Evolutionary conservation across 768 basidiomycete genomes (phyloP), one percentile per base, ranked within the genome.

Genomic region (Dendrothele bispora): DNA sequence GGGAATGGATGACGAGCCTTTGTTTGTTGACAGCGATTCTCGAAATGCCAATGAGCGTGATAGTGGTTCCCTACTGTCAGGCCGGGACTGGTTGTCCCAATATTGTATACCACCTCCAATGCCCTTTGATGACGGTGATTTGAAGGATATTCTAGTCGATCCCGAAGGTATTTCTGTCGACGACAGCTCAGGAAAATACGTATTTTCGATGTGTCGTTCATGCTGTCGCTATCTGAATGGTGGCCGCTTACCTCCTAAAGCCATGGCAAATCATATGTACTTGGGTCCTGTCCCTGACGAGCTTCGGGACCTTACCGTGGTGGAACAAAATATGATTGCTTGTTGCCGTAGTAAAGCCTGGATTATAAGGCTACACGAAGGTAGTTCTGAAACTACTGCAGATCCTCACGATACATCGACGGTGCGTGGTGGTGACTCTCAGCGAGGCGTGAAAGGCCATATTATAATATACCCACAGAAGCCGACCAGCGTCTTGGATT

Each of bases 251-350:
- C 53, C 51, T 11, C 18, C 44, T 1, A 29, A 47, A 15, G 40
- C 55, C 1, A 25, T 57, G 3, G 53, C 55, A 5, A 57, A 57
- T 49, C 29, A 44, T 3, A 29, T 49, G 12, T 53, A 37, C 28
- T 14, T 58, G 3, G 57, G 57, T 2, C 10, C 39, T 15, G 34
- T 56, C 3, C 57, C 57, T 1, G 18, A 47, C 2, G 50, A 49
- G 25, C 39, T 58, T 26, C 15, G 42, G 15, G 50, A 54, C n/a
- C 44, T 61, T 18, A 55, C 56, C 0, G 50, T 60, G 3, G 43
- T 61, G 0, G 60, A 61, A 26, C 58, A 62, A 37, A 45, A 52
- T 2, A 58, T 62, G 59, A 60, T 62, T 43, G 55, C 61, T 5
- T 55, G 51, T 10, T 56, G 60, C 35, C 49, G 56, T 12, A 52